Evolutionary conservation across 2,329 filamentous ascomycete genomes (phyloP), one percentile per base, ranked within the genome.

Genomic region (Cercospora sp.): DNA sequence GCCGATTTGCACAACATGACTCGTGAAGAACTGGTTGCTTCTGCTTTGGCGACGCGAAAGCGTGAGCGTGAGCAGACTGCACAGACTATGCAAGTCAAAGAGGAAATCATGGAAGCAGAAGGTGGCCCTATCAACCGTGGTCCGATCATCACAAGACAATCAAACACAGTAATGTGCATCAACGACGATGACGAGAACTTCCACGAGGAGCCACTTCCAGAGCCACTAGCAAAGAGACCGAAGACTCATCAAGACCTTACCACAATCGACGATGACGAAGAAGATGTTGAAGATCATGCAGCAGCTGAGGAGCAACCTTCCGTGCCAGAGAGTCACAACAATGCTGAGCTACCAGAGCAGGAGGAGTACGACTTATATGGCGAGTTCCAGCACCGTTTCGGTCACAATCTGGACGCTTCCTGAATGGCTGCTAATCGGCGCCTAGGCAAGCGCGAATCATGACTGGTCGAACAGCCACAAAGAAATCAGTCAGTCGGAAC

Each of bases 51-150:
- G 3, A 53, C 60, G 13, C 23, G 42, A 23, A 63, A 55, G 60
- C 51, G 61, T 20, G 45, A 55, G 3, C 42, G 59, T 6, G 53
- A 13, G 13, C 53, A 58, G 53, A 31, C 20, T 13, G n/a, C 13
- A 12, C 18, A 63, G 30, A 30, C 45, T 3, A 48, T n/a, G 20
- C n/a, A 31, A 28, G 10, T 53, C 40, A 64, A 53, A 26, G 12
- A 20, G 9, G 28, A 63, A 28, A 48, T 67, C 23, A 64, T 58
- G 45, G 51, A 60, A 18, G 23, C 28, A 10, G 63, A 18, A 59
- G 33, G 13, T 31, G 26, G 26, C 13, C 26, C 26, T 13, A 58
- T 58, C 26, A 57, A 31, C 12, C 53, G 53, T 12, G 26, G 7
- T 30, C 53, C 53, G 28, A 31, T 57, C 13, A 58, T 58, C 9